These are phyloP conservation scores for Begonia fuchsioides DNA, from an alignment of 306 rosid species.

Conservation along the genomic window DNA sequence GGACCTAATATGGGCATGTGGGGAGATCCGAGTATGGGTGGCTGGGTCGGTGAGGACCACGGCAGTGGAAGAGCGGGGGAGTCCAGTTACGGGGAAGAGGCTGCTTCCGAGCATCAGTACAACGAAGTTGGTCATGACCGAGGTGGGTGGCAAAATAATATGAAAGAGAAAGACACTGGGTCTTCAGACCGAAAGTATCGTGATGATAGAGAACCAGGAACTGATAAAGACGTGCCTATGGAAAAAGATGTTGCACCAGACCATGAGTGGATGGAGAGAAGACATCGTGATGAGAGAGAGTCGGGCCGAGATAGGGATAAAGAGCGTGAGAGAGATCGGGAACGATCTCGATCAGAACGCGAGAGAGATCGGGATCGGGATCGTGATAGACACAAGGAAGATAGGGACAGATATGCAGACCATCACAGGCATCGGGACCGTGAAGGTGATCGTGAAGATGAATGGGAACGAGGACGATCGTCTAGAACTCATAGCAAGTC, in stretches of 20 bases:
- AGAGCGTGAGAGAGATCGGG: no score
- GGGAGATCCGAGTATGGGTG: constrained; percentile 90
- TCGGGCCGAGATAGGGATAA: no score
- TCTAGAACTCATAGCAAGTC: constrained; percentile 73
- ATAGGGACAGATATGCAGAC: no score
- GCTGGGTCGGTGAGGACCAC: constrained; percentile 81
- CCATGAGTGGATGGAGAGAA: constrained; percentile 64
- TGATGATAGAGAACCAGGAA: constrained; percentile 76
- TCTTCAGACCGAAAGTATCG: constrained; percentile 74
- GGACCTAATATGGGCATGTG: constrained; percentile 99
- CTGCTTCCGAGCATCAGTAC: constrained; percentile 84
- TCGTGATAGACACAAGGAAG: no score
- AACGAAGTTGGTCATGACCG: constrained; percentile 86
- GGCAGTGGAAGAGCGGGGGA: constrained; percentile 87
- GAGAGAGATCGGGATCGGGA: no score
- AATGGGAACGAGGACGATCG: no score
- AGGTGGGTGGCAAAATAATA: constrained; percentile 63
- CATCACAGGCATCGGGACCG: constrained; percentile 53
- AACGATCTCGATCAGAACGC: constrained; percentile 56
- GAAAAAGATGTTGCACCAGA: constrained; percentile 64
- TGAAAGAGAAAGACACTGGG: constrained; percentile 87
- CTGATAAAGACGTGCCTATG: constrained; percentile 64
- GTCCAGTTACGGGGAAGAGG: constrained; percentile 98
- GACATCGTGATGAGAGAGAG: no score
- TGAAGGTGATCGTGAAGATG: constrained; percentile 66